A percentile compares a stretch with the other conserved stretches of the same genome.
Evolutionary conservation across 2,329 filamentous ascomycete species (phyloP).

Genomic region (Alternaria sp.): DNA sequence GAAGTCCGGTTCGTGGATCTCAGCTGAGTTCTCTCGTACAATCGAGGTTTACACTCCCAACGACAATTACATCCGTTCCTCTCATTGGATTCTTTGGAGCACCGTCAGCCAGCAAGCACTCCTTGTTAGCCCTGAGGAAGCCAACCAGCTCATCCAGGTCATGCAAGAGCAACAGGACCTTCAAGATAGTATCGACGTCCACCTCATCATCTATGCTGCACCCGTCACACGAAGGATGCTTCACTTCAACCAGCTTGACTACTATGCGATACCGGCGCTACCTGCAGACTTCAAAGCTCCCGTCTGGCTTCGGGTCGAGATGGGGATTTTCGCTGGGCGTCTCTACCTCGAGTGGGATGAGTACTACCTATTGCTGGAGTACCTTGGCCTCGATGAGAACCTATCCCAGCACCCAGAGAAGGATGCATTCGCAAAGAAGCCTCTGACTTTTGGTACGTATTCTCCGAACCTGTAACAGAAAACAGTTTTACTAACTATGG

Average conservation of each 20-base stretch:
- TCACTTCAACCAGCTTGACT: slow-evolving; percentile 62
- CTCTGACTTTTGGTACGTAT: slow-evolving; percentile 36
- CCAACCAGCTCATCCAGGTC: slow-evolving; percentile 59
- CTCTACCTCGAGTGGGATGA: slow-evolving; percentile 65
- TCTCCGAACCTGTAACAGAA: slow-evolving; percentile 33
- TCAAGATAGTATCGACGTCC: slow-evolving; percentile 27
- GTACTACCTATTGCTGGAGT: slow-evolving; percentile 33
- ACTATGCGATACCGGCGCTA: slow-evolving; percentile 59
- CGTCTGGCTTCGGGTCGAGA: slow-evolving; percentile 61
- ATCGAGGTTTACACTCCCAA: slow-evolving; percentile 48
- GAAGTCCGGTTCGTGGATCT: slow-evolving; percentile 47
- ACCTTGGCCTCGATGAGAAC: slow-evolving; percentile 27
- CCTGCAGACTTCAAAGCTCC: slow-evolving; percentile 53
- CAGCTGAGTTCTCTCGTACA: slow-evolving; percentile 58
- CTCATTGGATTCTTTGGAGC: slow-evolving; percentile 69
- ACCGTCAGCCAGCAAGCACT: slow-evolving; percentile 56
- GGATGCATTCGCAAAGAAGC: slow-evolving; percentile 30
- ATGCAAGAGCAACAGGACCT: slow-evolving; percentile 36
- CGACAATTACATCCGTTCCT: slow-evolving; percentile 56
- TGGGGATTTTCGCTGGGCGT: slow-evolving; percentile 66
- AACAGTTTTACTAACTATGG: slow-evolving; percentile 28
- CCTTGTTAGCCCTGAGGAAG: slow-evolving; percentile 69
- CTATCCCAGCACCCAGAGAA: slow-evolving; percentile 1
- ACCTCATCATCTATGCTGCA: slow-evolving; percentile 65
- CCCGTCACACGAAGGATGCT: slow-evolving; percentile 67